Percentiles rank a stretch among this genome's conserved stretches.
These are phyloP conservation scores for Globomyces sp. DNA, from an alignment of 371 early-diverging fungal genomes.

Conservation along the genomic window DNA sequence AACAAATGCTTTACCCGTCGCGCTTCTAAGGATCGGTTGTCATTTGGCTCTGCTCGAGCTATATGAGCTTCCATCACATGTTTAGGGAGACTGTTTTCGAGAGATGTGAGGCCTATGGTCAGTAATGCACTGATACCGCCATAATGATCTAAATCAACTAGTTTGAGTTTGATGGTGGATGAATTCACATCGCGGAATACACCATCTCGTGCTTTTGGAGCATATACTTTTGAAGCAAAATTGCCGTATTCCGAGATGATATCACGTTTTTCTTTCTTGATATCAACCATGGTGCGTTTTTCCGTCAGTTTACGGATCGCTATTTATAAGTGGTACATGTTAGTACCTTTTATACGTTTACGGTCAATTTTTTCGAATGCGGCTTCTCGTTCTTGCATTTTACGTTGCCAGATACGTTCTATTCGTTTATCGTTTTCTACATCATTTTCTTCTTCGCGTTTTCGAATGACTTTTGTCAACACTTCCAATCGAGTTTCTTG, in stretches of 20 bases:
- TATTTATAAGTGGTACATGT: not conserved
- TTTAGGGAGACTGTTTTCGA: conserved; percentile 30
- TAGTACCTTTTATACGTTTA: conserved; percentile 43
- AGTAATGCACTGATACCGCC: conserved; percentile 32
- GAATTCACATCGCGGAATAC: conserved; percentile 37
- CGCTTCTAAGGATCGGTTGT: conserved; percentile 26
- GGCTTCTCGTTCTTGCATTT: conserved; percentile 49
- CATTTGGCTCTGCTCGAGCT: conserved; percentile 23
- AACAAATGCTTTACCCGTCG: conserved; percentile 24
- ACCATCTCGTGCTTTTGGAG: conserved; percentile 53
- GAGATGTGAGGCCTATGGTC: too few relatives aligned
- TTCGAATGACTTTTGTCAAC: conserved; percentile 43
- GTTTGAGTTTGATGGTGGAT: conserved; percentile 28
- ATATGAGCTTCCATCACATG: conserved; percentile 31
- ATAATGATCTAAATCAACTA: conserved; percentile 37
- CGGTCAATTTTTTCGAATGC: conserved; percentile 43
- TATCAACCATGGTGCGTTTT: conserved; percentile 41
- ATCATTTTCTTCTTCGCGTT: conserved; percentile 50
- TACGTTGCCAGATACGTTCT: conserved; percentile 49
- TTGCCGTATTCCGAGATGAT: conserved; percentile 56
- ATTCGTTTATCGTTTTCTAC: conserved; percentile 41
- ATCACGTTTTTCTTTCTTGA: conserved; percentile 43
- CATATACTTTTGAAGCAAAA: conserved; percentile 47
- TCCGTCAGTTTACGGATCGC: conserved; percentile 48
- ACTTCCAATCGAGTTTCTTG: conserved; percentile 48